Base-by-base conservation (phyloP, 257 asterid genomes). In the Solanum paucissectum region DNA sequence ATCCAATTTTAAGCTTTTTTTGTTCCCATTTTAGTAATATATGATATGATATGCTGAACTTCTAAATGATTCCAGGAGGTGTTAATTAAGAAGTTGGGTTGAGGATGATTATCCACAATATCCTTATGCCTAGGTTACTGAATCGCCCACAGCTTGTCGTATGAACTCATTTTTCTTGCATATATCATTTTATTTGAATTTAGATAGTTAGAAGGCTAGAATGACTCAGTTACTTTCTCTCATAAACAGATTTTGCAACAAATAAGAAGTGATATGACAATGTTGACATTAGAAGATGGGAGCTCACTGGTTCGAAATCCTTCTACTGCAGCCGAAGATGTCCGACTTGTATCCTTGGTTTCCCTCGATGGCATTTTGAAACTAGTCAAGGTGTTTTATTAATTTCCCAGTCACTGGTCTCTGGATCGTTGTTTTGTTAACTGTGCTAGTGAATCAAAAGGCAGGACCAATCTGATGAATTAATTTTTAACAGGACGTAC, bases 261-360 rank as follows among this genome's bases (percentile, higher is more conserved):
- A 95, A 95, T 94, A 98, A 97, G 94, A 92, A 92, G 88, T 86
- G 98, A 97, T 83, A 91, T 83, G 55, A 93, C 93, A 38, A 83
- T 97, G 93, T 90, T 95, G 91, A 94, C 90, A 88, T 87, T 94
- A 91, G 98, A 93, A 88, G 96, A 92, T 42, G 94, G 95, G 42
- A 95, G 97, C 52, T 87, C 97, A 76, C 98, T 98, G 52, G 91
- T 96, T 88, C 93, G 94, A 69, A 93, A 93, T 91, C 98, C 99
- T 90, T 96, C 99, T 42, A 96, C 99, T 88, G 99, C 98, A 72
- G 95, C 95, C 8, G 98, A 97, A 95, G 99, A 97, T 94, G 96
- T 99, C 84, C 92, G 99, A 83, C 92, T 97, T 72, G 99, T 98
- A 49, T 97, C 99, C 83, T 90, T 97, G 88, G 94, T 97, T 87